A percentile compares a stretch with the other conserved stretches of the same genome.
Evolutionary conservation across 768 basidiomycete species (phyloP).

Genomic region (Gloeopeniophorella convolvens): DNA sequence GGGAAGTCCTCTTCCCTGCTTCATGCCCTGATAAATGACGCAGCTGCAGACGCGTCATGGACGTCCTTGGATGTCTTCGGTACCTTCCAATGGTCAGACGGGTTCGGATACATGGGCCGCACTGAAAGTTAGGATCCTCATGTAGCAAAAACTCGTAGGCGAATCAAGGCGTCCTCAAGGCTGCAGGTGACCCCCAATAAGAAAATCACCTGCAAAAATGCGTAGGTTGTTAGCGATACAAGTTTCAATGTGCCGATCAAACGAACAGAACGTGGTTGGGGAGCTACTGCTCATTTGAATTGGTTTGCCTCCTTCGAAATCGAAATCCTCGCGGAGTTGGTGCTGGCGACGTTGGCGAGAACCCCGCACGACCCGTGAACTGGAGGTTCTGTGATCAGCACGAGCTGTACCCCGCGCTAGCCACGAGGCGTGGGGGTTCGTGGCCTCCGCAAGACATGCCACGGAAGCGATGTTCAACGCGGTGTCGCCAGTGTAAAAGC

Average conservation of each 20-base stretch:
- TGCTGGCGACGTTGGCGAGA: background rate
- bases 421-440: background rate
- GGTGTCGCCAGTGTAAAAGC: background rate
- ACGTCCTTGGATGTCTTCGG: too few relatives aligned
- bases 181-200: too few relatives aligned
- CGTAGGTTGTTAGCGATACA: background rate
- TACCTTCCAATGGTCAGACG: too few relatives aligned
- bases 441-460: background rate
- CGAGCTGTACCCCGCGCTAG: background rate
- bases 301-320: background rate
- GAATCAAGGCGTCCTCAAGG: too few relatives aligned
- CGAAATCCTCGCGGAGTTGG: slow-evolving; percentile 5
- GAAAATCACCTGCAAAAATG: background rate
- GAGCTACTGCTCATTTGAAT: background rate
- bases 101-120: background rate
- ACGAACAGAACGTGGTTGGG: background rate
- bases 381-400: background rate
- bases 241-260: background rate
- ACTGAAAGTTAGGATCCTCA: background rate
- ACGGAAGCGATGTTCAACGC: background rate
- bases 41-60: background rate
- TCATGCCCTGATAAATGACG: background rate
- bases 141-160: too few relatives aligned
- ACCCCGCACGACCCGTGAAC: background rate
- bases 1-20: too few relatives aligned